Base-by-base conservation (phyloP, 169 alveolate genomes). In the Toxoplasma gondii region DNA sequence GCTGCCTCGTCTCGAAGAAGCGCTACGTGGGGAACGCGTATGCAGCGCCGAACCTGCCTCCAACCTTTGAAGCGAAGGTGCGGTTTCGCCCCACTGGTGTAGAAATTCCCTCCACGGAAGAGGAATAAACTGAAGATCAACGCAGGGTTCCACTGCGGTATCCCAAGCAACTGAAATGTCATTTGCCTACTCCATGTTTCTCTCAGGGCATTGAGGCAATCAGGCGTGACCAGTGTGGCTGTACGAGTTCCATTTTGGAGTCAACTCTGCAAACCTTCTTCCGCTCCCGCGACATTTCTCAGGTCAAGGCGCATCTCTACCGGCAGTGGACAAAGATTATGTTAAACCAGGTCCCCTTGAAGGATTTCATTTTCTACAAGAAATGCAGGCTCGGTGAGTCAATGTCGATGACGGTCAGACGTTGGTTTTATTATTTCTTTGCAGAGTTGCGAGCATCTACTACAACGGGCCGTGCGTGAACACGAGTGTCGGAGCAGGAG, bases 171-270 rank as follows among this genome's bases (percentile, higher is more conserved):
- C 36, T 27, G 19, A 49, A 49, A 4, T 7, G 5, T 4, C 67
- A 2, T 36, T 27, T n/a, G 67, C 16, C 12, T 27, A 4, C 34
- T 31, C 34, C 38, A n/a, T 83, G 91, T 17, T 16, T 69, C 4
- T 29, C 88, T 39, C 94, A 95, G 95, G 96, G 96, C 86, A 88
- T 95, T 17, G 96, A 95, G 94, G 78, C 96, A 45, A 83, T 95
- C 78, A 91, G 96, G 45, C 70, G 95, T 16, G 96, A 95, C 74
- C 95, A 93, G 92, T 88, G 95, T 45, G 94, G 95, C 12, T 74
- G 88, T 36, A 94, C 96, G n/a, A 82, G 94, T 38, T 87, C 93
- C 34, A 38, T 94, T 24, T 36, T 94, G 88, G 96, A 94, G 92
- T 44, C 90, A n/a, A 81, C 91, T 38, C 58, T 94, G 81, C 90